phyloP scores from a whole-genome alignment of 1,284 basidiomycete species.

The Porodaedalea pini region DNA sequence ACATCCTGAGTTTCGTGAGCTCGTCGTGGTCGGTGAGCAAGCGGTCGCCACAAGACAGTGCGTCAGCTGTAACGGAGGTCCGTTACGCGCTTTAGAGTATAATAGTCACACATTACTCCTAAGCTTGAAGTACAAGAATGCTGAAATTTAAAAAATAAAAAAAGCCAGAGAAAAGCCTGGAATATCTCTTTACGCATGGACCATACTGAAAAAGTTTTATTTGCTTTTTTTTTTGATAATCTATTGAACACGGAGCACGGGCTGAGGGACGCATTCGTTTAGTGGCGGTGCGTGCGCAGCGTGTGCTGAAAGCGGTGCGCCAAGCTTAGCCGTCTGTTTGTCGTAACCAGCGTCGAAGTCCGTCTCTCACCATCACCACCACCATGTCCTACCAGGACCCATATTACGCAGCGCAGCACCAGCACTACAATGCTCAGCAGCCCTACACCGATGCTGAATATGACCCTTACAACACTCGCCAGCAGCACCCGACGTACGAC shows the following conservation, averaged over 20 bases:
- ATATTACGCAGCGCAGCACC: constrained; percentile 32
- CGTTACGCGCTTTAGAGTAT: too few species aligned
- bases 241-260: neutral
- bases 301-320: neutral
- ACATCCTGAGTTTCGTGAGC: constrained; percentile 52
- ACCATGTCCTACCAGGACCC: constrained; percentile 49
- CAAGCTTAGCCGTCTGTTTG: neutral
- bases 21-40: neutral
- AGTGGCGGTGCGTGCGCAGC: constrained; percentile 14
- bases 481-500: constrained; percentile 46
- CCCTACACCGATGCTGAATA: constrained; percentile 39
- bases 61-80: neutral
- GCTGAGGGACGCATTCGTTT: neutral
- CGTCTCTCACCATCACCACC: constrained; percentile 17
- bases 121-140: too few species aligned
- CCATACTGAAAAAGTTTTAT: too few species aligned
- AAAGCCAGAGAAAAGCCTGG: neutral
- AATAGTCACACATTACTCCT: too few species aligned
- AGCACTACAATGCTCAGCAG: constrained; percentile 36
- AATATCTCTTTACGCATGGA: too few species aligned
- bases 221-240: neutral
- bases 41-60: constrained; percentile 1
- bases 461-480: constrained; percentile 45
- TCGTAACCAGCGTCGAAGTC: neutral
- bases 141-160: neutral